phyloP scores from a whole-genome alignment of 2,329 filamentous ascomycete species.

The Colletotrichum kahawae region DNA sequence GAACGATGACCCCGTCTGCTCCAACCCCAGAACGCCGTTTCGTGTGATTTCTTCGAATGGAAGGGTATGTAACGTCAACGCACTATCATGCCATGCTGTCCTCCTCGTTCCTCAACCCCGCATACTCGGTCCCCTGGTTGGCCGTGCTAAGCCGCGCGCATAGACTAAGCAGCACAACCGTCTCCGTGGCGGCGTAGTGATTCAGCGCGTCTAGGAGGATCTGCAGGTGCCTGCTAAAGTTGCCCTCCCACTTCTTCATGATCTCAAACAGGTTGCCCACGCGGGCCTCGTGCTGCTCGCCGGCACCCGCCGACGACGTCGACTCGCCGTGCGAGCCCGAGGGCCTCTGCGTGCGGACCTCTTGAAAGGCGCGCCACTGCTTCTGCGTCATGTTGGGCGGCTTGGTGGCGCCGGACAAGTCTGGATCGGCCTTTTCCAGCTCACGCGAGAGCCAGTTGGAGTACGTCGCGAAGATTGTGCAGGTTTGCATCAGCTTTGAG shows the following conservation, averaged over 20 bases:
- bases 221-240: slow-evolving; percentile 90
- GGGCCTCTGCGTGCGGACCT: slow-evolving; percentile 47
- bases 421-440: slow-evolving; percentile 82
- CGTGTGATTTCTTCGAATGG: not conserved
- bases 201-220: slow-evolving; percentile 94
- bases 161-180: slow-evolving; percentile 88
- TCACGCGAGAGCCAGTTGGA: slow-evolving; percentile 86
- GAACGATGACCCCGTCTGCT: not conserved
- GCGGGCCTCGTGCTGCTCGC: slow-evolving; percentile 47
- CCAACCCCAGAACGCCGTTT: slow-evolving; percentile 1
- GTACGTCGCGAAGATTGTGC: slow-evolving; percentile 91
- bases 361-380: slow-evolving; percentile 65
- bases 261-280: slow-evolving; percentile 85
- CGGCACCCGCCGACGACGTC: slow-evolving; percentile 39
- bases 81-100: slow-evolving; percentile 34
- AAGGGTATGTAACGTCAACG: not conserved
- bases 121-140: slow-evolving; percentile 75
- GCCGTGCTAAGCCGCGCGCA: slow-evolving; percentile 84
- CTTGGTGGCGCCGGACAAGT: slow-evolving; percentile 65
- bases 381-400: slow-evolving; percentile 64
- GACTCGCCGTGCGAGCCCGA: slow-evolving; percentile 35
- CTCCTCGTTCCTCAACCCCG: slow-evolving; percentile 64
- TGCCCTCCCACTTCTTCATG: slow-evolving; percentile 88
- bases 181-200: slow-evolving; percentile 97
- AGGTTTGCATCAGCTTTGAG: slow-evolving; percentile 95